Evolutionary conservation across 257 asterid genomes (phyloP).

Genomic region (Capsicum pubescens): DNA sequence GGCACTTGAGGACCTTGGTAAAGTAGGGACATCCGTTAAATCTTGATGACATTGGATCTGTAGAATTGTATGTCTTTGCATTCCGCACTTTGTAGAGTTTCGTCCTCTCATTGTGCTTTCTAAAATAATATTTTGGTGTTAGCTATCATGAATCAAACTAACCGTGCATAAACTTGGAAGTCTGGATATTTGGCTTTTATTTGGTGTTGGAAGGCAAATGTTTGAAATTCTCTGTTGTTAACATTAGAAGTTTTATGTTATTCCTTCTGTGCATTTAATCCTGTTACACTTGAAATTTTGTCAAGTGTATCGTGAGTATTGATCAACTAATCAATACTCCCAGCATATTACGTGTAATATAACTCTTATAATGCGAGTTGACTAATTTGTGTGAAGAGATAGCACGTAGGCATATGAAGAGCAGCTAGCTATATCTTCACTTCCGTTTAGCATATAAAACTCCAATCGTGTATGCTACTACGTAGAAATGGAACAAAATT

Average conservation of each 20-base stretch:
- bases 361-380: constrained; percentile 5
- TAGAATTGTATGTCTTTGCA: constrained; percentile 28
- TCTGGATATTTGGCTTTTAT: constrained; percentile 14
- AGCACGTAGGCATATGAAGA: neutral
- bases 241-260: neutral
- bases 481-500: neutral
- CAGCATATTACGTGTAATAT: neutral
- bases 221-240: constrained; percentile 22
- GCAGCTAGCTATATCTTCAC: constrained; percentile 15
- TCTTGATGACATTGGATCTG: constrained; percentile 34
- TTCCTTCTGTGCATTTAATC: constrained; percentile 8
- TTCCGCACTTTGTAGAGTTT: constrained; percentile 22
- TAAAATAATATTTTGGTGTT: constrained; percentile 21
- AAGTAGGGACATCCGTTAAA: constrained; percentile 62
- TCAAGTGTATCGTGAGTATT: neutral
- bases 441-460: neutral
- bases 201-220: neutral
- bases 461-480: neutral
- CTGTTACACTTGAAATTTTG: neutral
- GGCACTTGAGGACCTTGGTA: constrained; percentile 81
- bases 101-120: constrained; percentile 24
- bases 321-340: neutral
- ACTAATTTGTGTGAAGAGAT: neutral
- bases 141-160: constrained; percentile 20
- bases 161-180: neutral